Evolutionary conservation across 2,329 filamentous ascomycete species (phyloP).

Genomic region (Phialemoniopsis sp.): DNA sequence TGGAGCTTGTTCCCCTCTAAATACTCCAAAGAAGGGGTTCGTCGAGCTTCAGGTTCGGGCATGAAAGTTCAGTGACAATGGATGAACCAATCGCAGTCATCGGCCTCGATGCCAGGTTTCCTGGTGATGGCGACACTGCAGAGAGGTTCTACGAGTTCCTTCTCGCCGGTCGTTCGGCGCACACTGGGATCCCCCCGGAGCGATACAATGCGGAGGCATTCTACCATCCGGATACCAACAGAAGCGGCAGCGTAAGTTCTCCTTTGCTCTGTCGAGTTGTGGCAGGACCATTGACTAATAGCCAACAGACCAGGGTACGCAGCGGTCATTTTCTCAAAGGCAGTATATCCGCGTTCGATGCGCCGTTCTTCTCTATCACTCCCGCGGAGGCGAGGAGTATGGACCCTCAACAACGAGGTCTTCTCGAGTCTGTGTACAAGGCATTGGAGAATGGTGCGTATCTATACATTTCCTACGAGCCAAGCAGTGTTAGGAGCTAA

Average conservation of each 20-base stretch:
- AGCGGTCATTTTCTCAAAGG: too few relatives aligned
- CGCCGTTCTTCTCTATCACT: conserved; percentile 66
- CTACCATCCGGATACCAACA: conserved; percentile 20
- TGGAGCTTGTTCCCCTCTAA: too few relatives aligned
- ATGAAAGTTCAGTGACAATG: conserved; percentile 2
- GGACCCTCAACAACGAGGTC: conserved; percentile 61
- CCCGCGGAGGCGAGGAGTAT: conserved; percentile 62
- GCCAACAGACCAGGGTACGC: too few relatives aligned
- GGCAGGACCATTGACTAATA: too few relatives aligned
- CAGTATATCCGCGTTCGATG: conserved; percentile 41
- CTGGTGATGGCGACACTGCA: conserved; percentile 17
- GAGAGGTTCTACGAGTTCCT: conserved; percentile 21
- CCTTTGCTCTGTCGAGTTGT: background rate
- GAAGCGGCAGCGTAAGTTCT: conserved; percentile 24
- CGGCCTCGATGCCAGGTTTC: conserved; percentile 17
- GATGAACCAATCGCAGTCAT: conserved; percentile 19
- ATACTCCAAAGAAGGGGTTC: too few relatives aligned
- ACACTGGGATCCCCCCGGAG: conserved; percentile 17
- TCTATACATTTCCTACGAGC: too few relatives aligned
- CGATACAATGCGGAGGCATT: conserved; percentile 23
- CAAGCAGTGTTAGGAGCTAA: too few relatives aligned
- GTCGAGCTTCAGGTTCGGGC: too few relatives aligned
- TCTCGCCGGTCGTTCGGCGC: conserved; percentile 18
- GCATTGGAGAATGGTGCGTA: conserved; percentile 49
- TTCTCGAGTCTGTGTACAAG: conserved; percentile 60